These are phyloP conservation scores for Candida suzukii DNA, from an alignment of 805 yeast genomes.

Conservation along the genomic window DNA sequence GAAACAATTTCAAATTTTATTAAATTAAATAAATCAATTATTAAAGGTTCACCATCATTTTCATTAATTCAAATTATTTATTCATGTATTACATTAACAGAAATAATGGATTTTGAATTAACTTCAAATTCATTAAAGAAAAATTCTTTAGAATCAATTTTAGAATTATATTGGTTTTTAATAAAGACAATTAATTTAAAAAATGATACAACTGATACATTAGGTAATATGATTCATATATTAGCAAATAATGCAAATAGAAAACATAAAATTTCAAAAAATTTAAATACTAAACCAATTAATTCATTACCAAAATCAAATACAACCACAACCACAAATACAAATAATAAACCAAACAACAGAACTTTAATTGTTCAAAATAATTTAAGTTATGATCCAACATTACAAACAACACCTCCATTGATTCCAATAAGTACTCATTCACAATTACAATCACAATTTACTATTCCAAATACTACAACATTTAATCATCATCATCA, in stretches of 20 bases:
- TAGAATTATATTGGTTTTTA: constrained; percentile 51
- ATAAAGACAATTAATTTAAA: constrained; percentile 48
- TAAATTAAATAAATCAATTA: constrained; percentile 34
- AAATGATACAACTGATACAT: constrained; percentile 55
- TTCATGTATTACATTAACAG: constrained; percentile 46
- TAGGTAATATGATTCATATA: constrained; percentile 46
- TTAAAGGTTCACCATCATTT: constrained; percentile 50
- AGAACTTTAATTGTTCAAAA: no score
- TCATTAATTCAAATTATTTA: constrained; percentile 47
- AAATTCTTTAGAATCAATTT: constrained; percentile 37
- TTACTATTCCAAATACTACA: background rate
- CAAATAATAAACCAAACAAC: no score
- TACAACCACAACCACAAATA: no score
- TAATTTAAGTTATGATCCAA: no score
- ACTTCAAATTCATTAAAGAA: constrained; percentile 27
- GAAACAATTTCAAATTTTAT: constrained; percentile 38
- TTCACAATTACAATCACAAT: background rate
- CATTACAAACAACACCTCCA: no score
- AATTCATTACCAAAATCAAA: no score
- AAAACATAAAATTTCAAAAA: constrained; percentile 7
- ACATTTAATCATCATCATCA: background rate
- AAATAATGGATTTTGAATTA: constrained; percentile 33
- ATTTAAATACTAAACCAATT: constrained; percentile 7
- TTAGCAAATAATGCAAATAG: constrained; percentile 38
- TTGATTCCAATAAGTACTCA: background rate